Percentiles rank a stretch among this genome's conserved stretches.
Evolutionary conservation across 2,329 filamentous ascomycete genomes (phyloP).

Genomic region (Aspergillus aculeatinus): DNA sequence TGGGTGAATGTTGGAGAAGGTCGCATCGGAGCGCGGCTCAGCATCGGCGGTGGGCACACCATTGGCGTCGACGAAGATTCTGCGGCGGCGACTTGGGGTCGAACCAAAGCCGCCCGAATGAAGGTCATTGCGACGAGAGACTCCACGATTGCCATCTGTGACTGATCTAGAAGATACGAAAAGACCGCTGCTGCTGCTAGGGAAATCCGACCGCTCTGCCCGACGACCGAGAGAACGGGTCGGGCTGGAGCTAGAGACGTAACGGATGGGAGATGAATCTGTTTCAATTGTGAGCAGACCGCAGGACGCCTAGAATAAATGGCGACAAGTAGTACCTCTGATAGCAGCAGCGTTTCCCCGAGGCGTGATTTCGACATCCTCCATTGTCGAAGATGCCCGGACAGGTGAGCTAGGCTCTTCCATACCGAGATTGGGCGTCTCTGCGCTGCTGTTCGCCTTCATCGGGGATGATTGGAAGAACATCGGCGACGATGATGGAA

Average conservation of each 20-base stretch:
- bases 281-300: slow-evolving; percentile 7
- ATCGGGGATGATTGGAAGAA: slow-evolving; percentile 68
- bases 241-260: slow-evolving; percentile 86
- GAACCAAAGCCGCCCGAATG: slow-evolving; percentile 70
- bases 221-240: slow-evolving; percentile 57
- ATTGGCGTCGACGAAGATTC: slow-evolving; percentile 64
- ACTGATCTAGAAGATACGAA: slow-evolving; percentile 68
- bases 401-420: slow-evolving; percentile 50
- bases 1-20: slow-evolving; percentile 69
- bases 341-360: slow-evolving; percentile 37
- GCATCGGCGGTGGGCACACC: slow-evolving; percentile 57
- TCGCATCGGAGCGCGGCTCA: slow-evolving; percentile 57
- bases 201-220: slow-evolving; percentile 66
- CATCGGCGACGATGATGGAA: slow-evolving; percentile 74
- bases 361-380: slow-evolving; percentile 46
- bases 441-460: slow-evolving; percentile 43
- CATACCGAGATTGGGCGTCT: slow-evolving; percentile 42
- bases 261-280: slow-evolving; percentile 93
- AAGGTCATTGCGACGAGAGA: slow-evolving; percentile 77
- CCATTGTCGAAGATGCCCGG: slow-evolving; percentile 39
- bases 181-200: slow-evolving; percentile 80
- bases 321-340: slow-evolving; percentile 38
- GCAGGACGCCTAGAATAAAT: not conserved
- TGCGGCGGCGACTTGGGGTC: slow-evolving; percentile 53
- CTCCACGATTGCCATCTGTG: slow-evolving; percentile 50